Conservation (phyloP, 163 green algal species). For the Scenedesmus sp. region DNA sequence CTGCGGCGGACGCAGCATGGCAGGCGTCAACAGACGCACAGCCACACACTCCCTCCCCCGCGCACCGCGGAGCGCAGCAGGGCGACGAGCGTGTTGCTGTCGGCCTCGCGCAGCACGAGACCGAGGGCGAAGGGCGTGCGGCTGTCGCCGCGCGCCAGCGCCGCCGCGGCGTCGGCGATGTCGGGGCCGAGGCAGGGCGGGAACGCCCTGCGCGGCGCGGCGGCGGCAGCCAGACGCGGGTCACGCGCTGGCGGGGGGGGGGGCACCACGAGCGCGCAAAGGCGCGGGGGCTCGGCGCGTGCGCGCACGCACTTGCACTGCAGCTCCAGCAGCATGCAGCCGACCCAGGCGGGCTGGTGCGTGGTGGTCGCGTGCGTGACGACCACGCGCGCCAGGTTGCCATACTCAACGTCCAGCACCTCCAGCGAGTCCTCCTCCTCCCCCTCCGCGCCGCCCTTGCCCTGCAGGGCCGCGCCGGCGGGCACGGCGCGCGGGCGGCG, state of each 20-base stretch:
- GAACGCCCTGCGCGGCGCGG: slow-evolving; percentile 16
- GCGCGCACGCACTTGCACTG: slow-evolving; percentile 2
- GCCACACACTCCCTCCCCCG: background rate
- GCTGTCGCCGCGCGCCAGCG: background rate
- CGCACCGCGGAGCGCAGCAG: slow-evolving; percentile 14
- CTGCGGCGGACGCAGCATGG: background rate
- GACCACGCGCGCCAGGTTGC: slow-evolving; percentile 17
- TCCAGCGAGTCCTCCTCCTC: slow-evolving; percentile 19
- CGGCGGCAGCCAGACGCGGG: background rate
- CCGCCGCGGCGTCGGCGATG: slow-evolving; percentile 5
- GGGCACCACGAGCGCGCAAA: background rate
- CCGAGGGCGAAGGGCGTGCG: background rate
- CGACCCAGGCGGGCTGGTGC: background rate
- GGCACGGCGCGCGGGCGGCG: no score
- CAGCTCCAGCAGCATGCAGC: background rate
- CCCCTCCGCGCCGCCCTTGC: background rate
- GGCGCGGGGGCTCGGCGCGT: no score
- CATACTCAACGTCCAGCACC: slow-evolving; percentile 13
- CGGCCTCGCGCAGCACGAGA: background rate
- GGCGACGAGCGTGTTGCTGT: slow-evolving; percentile 3
- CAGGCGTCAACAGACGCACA: background rate
- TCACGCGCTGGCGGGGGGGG: background rate
- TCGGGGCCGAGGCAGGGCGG: slow-evolving; percentile 14
- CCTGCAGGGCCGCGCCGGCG: no score
- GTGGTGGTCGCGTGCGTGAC: background rate